Base-by-base conservation (phyloP, 2,329 filamentous ascomycete genomes). In the Cordyceps fumosorosea region DNA sequence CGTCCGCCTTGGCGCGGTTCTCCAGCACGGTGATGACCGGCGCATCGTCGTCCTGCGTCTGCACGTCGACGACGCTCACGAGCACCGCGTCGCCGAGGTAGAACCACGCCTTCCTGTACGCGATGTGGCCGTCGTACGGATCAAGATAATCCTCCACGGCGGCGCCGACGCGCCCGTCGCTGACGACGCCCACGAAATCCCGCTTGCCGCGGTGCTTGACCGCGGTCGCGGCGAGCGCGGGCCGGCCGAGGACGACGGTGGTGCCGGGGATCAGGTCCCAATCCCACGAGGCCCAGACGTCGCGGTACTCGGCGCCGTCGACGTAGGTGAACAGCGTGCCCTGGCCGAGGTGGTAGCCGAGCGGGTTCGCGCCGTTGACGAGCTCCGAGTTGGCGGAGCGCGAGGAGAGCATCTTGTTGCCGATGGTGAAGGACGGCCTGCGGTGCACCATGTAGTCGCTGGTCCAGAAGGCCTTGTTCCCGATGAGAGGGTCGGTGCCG, bases 371-470 rank as follows among this genome's bases (percentile, higher is more conserved):
- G n/a, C 64, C 59, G 42, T 68, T 69, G 32, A 66, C 64, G 24
- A 55, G 34, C 55, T 69, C 67, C 0, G 67, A 66, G 57, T 64
- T 69, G n/a, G 61, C 29, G 5, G 65, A 67, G 3, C 66, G 57
- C 3, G 47, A 62, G 32, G 67, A 69, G 2, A 69, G 24, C 65
- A 69, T 64, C 44, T 68, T 69, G 62, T 66, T 67, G 7, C 53
- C 63, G 3, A 69, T 55, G 4, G 62, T 53, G 24, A 66, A 69
- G 12, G 54, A 45, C 2, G 61, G 29, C 0, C 63, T 56, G 22
- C 67, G 66, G 45, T 68, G 66, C 26, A 62, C 66, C 67, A 68
- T 68, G 64, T 66, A 68, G 37, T 69, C 67, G 37, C 65, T 65
- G 7, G 66, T 66, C 67, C 67, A 68, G 51, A 67, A 68, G 20